Percentiles rank a stretch among this genome's conserved stretches.
These are phyloP conservation scores for Nematodospora anomalae DNA, from an alignment of 1,139 yeast genomes.

Conservation along the genomic window DNA sequence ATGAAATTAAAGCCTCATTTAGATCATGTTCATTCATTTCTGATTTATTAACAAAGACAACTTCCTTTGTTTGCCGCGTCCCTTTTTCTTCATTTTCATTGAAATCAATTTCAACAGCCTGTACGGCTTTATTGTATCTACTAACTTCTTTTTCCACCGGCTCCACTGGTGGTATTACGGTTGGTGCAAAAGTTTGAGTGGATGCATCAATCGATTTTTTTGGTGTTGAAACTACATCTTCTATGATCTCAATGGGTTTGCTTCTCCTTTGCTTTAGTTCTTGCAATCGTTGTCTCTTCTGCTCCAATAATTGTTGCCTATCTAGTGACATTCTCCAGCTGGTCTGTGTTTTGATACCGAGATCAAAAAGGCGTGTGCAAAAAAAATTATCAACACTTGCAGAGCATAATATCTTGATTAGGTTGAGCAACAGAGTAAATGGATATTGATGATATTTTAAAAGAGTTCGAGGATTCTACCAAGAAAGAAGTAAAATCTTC, in stretches of 20 bases:
- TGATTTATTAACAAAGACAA: constrained; percentile 4
- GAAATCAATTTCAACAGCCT: constrained; percentile 13
- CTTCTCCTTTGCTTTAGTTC: constrained; percentile 38
- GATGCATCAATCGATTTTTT: constrained; percentile 13
- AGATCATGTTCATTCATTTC: constrained; percentile 8
- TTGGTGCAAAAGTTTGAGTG: constrained; percentile 11
- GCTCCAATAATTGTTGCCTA: constrained; percentile 40
- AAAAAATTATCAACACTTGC: constrained; percentile 2
- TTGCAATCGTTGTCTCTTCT: constrained; percentile 42
- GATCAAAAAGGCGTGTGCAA: constrained; percentile 1
- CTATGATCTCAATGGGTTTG: constrained; percentile 12
- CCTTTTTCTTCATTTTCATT: constrained; percentile 10
- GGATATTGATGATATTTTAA: constrained; percentile 68
- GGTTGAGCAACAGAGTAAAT: too few relatives aligned
- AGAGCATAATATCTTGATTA: too few relatives aligned
- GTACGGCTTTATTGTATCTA: constrained; percentile 34
- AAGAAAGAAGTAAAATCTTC: constrained; percentile 11
- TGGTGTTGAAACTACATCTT: constrained; percentile 1
- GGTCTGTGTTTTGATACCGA: not conserved
- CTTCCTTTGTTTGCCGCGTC: not conserved
- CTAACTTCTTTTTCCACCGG: constrained; percentile 19
- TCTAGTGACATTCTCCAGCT: constrained; percentile 26
- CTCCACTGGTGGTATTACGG: not conserved
- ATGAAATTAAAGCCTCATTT: constrained; percentile 11
- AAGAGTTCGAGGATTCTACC: constrained; percentile 51